phyloP scores from a whole-genome alignment of 2,329 filamentous ascomycete species.

The Exophiala sideris region DNA sequence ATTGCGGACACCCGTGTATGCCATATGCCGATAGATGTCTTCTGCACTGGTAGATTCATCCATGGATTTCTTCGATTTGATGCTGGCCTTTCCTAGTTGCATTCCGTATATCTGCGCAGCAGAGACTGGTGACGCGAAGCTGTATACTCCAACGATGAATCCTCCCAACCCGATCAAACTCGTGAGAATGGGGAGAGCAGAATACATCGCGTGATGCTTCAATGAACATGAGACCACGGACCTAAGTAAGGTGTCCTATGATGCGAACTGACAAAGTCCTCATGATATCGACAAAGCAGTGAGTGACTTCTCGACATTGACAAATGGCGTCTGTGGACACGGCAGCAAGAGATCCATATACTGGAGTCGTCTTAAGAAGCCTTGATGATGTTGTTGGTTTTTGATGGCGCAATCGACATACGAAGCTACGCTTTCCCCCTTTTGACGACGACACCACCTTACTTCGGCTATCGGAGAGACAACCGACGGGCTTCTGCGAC shows the following conservation, averaged over 20 bases:
- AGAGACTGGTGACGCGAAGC: constrained; percentile 17
- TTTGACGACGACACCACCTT: too few species aligned
- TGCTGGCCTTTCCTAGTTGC: not conserved
- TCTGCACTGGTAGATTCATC: not conserved
- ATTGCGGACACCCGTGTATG: constrained; percentile 22
- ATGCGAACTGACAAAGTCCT: not conserved
- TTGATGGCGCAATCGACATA: not conserved
- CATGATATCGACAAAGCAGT: too few species aligned
- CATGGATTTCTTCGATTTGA: not conserved
- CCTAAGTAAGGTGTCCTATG: not conserved
- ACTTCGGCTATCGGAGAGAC: too few species aligned
- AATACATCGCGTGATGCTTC: too few species aligned
- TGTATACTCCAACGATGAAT: constrained; percentile 19
- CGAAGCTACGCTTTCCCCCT: not conserved
- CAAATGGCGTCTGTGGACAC: too few species aligned
- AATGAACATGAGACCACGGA: not conserved
- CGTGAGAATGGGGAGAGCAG: constrained; percentile 9
- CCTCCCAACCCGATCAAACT: constrained; percentile 16
- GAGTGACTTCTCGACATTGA: too few species aligned
- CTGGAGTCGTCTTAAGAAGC: not conserved
- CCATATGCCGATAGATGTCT: not conserved
- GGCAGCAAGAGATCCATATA: too few species aligned
- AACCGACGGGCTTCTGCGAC: too few species aligned
- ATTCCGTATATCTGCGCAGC: constrained; percentile 18
- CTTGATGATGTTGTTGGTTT: not conserved